A percentile compares a stretch with the other conserved stretches of the same genome.
These are phyloP conservation scores for Incumbomyces lentus DNA, from an alignment of 2,329 filamentous ascomycete species.

Conservation along the genomic window DNA sequence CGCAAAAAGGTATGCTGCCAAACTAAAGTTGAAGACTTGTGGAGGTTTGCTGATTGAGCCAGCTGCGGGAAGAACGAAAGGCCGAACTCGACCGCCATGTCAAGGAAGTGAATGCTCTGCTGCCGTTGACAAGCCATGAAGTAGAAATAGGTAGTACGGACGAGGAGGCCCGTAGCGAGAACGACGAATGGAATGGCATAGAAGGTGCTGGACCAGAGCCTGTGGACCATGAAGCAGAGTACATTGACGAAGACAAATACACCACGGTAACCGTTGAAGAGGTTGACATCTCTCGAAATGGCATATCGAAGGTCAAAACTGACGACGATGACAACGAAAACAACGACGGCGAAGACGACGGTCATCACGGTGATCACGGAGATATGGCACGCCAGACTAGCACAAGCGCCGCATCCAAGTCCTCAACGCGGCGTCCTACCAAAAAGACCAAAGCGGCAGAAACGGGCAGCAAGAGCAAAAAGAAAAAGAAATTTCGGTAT, in stretches of 20 bases:
- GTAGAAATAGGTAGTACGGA: slow-evolving; percentile 28
- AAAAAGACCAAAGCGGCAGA: slow-evolving; percentile 36
- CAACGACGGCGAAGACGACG: slow-evolving; percentile 21
- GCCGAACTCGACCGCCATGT: slow-evolving; percentile 75
- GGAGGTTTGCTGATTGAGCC: slow-evolving; percentile 7
- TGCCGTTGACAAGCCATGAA: slow-evolving; percentile 50
- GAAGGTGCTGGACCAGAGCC: slow-evolving; percentile 38
- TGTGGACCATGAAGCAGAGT: slow-evolving; percentile 79
- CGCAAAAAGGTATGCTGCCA: slow-evolving; percentile 58
- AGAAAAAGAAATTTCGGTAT: slow-evolving; percentile 86
- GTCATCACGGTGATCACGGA: slow-evolving; percentile 20
- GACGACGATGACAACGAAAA: slow-evolving; percentile 18
- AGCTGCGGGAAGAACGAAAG: slow-evolving; percentile 78
- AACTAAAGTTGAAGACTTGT: not conserved
- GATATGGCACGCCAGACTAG: not conserved
- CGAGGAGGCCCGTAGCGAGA: slow-evolving; percentile 23
- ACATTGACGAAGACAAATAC: slow-evolving; percentile 90
- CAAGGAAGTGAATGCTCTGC: slow-evolving; percentile 58
- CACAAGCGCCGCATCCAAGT: not conserved
- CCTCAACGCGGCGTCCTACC: too few relatives aligned
- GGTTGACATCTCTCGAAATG: slow-evolving; percentile 67
- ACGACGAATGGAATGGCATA: slow-evolving; percentile 56
- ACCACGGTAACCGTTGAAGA: slow-evolving; percentile 91
- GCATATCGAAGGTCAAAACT: slow-evolving; percentile 47
- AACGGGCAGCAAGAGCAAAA: slow-evolving; percentile 26